A percentile compares a stretch with the other conserved stretches of the same genome.
These are phyloP conservation scores for Alternaria sp. DNA, from an alignment of 2,329 filamentous ascomycete species.

Conservation along the genomic window DNA sequence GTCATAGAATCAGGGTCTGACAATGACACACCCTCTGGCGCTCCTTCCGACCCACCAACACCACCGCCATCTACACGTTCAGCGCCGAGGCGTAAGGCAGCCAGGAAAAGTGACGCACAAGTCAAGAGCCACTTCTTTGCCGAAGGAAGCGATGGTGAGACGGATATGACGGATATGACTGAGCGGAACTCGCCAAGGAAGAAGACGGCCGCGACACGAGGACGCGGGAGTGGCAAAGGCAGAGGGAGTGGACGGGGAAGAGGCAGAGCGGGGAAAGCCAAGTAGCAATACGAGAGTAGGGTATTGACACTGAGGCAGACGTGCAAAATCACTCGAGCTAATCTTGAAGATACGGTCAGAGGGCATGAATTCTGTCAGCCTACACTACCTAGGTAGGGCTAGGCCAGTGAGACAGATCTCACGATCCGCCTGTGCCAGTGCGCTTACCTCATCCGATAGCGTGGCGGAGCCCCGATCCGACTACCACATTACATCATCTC, in stretches of 20 bases:
- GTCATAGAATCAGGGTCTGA: constrained; percentile 14
- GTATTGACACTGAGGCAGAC: not conserved
- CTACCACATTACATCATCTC: not conserved
- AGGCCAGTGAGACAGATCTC: not conserved
- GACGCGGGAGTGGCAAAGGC: constrained; percentile 5
- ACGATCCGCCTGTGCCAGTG: not conserved
- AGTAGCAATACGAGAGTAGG: not conserved
- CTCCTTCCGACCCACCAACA: constrained; percentile 8
- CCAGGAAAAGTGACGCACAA: constrained; percentile 35
- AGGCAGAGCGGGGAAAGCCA: constrained; percentile 10
- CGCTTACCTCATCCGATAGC: not conserved
- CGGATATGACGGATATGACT: constrained; percentile 37
- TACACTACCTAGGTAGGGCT: not conserved
- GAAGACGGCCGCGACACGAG: not conserved
- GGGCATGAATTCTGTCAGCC: not conserved
- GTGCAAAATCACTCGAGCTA: constrained; percentile 4
- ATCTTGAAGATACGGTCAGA: not conserved
- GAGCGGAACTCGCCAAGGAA: constrained; percentile 30
- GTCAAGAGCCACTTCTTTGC: constrained; percentile 46
- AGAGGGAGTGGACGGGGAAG: constrained; percentile 16
- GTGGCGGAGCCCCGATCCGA: not conserved
- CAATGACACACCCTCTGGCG: constrained; percentile 17
- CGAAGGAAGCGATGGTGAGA: constrained; percentile 40
- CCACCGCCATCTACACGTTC: constrained; percentile 16
- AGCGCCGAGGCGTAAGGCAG: constrained; percentile 33